These are phyloP conservation scores for Ambrosia trifida DNA, from an alignment of 129 eudicot species.

Conservation along the genomic window DNA sequence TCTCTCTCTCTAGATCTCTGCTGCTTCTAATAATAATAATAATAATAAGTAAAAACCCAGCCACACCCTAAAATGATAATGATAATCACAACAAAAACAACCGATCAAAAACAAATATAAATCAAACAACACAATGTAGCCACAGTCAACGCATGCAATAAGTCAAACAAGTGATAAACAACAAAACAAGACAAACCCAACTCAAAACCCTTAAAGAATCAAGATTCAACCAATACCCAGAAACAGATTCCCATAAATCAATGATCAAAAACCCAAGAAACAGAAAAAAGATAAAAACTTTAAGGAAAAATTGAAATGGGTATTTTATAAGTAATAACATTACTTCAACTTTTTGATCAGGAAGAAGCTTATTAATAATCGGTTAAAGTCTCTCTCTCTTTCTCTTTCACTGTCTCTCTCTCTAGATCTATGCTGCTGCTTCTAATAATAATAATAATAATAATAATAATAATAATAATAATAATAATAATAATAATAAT, in stretches of 20 bases:
- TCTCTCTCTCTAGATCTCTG: too few species aligned
- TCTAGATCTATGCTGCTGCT: too few species aligned
- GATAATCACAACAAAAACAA: constrained; percentile 22
- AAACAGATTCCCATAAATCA: background rate
- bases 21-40: too few species aligned
- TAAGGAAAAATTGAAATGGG: constrained; percentile 16
- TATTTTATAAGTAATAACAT: background rate
- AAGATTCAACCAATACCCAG: constrained; percentile 23
- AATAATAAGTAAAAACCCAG: too few species aligned
- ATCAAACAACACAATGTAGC: constrained; percentile 29
- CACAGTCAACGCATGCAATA: constrained; percentile 31
- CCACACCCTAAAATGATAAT: constrained; percentile 10
- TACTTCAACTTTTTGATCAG: constrained; percentile 35
- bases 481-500: too few species aligned
- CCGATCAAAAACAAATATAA: background rate
- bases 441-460: too few species aligned
- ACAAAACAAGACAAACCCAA: constrained; percentile 7
- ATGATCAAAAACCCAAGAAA: constrained; percentile 16
- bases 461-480: too few species aligned
- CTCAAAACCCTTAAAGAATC: constrained; percentile 18
- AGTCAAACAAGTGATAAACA: constrained; percentile 26
- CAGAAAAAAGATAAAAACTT: background rate
- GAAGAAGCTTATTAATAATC: constrained; percentile 22
- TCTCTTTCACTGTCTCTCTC: too few species aligned
- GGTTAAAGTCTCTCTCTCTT: constrained; percentile 26